A percentile compares a stretch with the other conserved stretches of the same genome.
phyloP scores from a whole-genome alignment of 2,329 filamentous ascomycete genomes.

The Magnaporthiopsis rhizophila region DNA sequence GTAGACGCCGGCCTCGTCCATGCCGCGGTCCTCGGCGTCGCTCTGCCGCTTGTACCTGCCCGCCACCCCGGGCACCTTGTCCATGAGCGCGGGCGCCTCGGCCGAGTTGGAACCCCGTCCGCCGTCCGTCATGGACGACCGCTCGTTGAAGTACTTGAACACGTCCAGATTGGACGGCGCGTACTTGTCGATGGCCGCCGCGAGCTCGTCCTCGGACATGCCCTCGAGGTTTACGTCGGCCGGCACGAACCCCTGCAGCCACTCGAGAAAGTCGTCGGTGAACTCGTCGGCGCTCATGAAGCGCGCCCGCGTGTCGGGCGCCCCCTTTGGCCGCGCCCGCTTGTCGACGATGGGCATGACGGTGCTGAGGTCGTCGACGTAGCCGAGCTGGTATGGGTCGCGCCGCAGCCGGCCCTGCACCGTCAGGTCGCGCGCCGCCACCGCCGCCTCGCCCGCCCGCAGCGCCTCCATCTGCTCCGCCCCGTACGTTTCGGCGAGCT shows the following conservation, averaged over 20 bases:
- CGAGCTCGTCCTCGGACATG: conserved; percentile 17
- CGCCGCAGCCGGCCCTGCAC: conserved; percentile 63
- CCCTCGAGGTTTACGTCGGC: conserved; percentile 17
- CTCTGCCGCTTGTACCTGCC: conserved; percentile 40
- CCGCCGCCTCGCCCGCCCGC: conserved; percentile 68
- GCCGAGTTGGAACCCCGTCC: conserved; percentile 30
- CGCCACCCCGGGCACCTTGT: conserved; percentile 41
- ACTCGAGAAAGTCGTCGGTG: conserved; percentile 45
- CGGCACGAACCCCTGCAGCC: conserved; percentile 28
- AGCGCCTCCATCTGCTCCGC: conserved; percentile 75
- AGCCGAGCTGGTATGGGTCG: conserved; percentile 65
- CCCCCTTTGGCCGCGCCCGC: conserved; percentile 40
- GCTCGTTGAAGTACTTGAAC: conserved; percentile 26
- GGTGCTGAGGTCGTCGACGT: conserved; percentile 75
- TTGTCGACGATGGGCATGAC: conserved; percentile 74
- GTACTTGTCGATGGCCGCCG: conserved; percentile 21
- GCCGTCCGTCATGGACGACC: conserved; percentile 25
- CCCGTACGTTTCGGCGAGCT: conserved; percentile 63
- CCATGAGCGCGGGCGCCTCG: conserved; percentile 39
- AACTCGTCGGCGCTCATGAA: conserved; percentile 58
- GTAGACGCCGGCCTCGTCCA: conserved; percentile 43
- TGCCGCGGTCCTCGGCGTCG: conserved; percentile 41
- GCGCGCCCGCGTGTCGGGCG: conserved; percentile 47
- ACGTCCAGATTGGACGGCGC: conserved; percentile 21
- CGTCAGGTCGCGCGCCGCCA: conserved; percentile 66